Evolutionary conservation across 441 rosid genomes (phyloP), one percentile per base, ranked within the genome.

Genomic region (Eugenia klotzschiana): DNA sequence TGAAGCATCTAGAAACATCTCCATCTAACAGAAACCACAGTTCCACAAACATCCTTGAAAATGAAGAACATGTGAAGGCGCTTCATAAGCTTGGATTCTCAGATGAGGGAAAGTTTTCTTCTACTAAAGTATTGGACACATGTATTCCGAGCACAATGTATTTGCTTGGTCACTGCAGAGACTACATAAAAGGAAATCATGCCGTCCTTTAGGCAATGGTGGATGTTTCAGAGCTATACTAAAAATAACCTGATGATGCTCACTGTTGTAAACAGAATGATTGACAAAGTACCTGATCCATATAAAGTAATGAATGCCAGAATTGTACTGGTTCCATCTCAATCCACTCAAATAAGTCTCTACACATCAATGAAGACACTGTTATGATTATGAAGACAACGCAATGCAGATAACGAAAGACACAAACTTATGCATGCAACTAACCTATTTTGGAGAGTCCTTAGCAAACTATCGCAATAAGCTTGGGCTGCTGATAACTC

Each of bases 261-360:
- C 51, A 79, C 25, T 29, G 56, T 50, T 49, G n/a, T 55, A 57
- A 74, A 51, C 40, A 77, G 14, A 79, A 55, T 16, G 52, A 55
- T 79, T 23, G 40, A 27, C 41, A 22, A 37, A 91, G 81, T 88
- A 96, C 99, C 98, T 94, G 95, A 88, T 97, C 98, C 99, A 95
- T 97, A 88, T 94, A 97, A 85, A 95, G 98, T 87, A 97, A 90
- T 37, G 98, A 93, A 88, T 94, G 93, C 99, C 98, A 94, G 88
- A 90, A 95, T 87, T 92, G 93, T 88, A 89, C 82, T 13, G 93
- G 94, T 88, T 97, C 98, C 83, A 97, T 95, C 88, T 91, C 92
- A 83, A 95, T 91, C 98, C 98, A 94, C 88, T 95, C 94, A 51
- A 95, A 95, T 72, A 94, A 89, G 86, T 95, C 98, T 85, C 99